A percentile compares a stretch with the other conserved stretches of the same genome.
Evolutionary conservation across 768 basidiomycete species (phyloP).

Genomic region (Trametes villosa): DNA sequence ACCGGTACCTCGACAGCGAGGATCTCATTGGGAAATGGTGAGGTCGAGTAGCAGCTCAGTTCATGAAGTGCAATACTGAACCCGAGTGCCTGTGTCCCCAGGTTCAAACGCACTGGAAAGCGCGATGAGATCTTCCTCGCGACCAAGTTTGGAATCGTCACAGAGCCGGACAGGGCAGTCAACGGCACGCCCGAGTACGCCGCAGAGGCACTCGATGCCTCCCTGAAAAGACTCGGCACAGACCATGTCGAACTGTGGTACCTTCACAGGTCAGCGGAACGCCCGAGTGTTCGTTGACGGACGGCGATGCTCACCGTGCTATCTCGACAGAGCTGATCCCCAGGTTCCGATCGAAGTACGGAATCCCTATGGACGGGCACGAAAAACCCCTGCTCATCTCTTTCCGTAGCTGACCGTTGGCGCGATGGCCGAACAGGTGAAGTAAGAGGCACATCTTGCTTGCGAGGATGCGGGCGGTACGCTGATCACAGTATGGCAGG

Average conservation of each 20-base stretch:
- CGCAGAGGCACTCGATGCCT: conserved; percentile 29
- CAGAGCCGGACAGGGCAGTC: conserved; percentile 17
- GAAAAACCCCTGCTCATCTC: background rate
- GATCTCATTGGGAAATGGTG: conserved; percentile 52
- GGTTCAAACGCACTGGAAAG: conserved; percentile 62
- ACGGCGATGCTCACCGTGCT: background rate
- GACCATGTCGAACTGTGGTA: conserved; percentile 41
- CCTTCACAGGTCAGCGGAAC: conserved; percentile 32
- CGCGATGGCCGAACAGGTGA: conserved; percentile 35
- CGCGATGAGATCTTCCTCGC: conserved; percentile 51
- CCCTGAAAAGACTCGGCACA: conserved; percentile 33
- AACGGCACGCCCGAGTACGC: conserved; percentile 35
- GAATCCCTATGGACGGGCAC: background rate
- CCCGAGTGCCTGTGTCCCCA: conserved; percentile 19
- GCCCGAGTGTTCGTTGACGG: background rate
- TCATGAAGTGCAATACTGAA: background rate
- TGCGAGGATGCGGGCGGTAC: conserved; percentile 1
- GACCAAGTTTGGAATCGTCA: conserved; percentile 41
- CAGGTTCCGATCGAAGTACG: conserved; percentile 14
- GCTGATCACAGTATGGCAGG: conserved; percentile 12
- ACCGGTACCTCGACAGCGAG: conserved; percentile 48
- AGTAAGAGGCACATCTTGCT: conserved; percentile 38
- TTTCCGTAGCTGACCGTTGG: conserved; percentile 28
- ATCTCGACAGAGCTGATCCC: background rate
- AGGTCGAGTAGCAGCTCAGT: too few relatives aligned